A percentile compares a stretch with the other conserved stretches of the same genome.
Conservation (phyloP, 73 alveolate species). For the Tetrahymena thermophila region DNA sequence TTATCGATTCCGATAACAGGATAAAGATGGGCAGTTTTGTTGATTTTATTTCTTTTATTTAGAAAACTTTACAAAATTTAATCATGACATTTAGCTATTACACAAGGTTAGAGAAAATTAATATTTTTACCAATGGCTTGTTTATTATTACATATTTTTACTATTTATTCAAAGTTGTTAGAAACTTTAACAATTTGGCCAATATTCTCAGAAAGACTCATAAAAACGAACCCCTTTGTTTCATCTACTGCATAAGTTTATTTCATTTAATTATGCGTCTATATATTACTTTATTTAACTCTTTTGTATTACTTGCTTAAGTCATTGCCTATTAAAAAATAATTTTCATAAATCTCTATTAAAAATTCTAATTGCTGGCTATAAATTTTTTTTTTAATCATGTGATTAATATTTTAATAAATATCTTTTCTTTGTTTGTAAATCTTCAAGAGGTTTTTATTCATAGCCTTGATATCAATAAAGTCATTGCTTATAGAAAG, state of each 20-base stretch:
- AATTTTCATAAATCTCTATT: neutral
- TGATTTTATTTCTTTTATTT: neutral
- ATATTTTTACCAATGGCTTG: neutral
- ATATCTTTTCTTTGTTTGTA: neutral
- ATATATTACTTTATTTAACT: neutral
- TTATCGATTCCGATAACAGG: neutral
- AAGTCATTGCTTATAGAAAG: neutral
- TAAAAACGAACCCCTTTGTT: neutral
- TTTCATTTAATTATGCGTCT: neutral
- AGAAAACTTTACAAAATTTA: neutral
- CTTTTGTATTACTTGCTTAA: neutral
- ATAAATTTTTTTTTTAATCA: neutral
- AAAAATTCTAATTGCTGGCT: neutral
- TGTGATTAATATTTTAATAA: neutral
- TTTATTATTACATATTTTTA: neutral
- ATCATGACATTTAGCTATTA: neutral
- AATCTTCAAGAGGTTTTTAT: neutral
- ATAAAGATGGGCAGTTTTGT: neutral
- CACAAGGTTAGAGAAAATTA: neutral
- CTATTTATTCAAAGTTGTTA: neutral
- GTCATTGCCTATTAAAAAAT: neutral
- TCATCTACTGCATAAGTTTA: neutral
- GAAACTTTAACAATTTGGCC: neutral
- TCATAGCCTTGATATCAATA: neutral
- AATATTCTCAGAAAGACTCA: neutral